Percentiles rank a stretch among this genome's conserved stretches.
phyloP scores from a whole-genome alignment of 139 green algal species.

The Picochlorum sp. region DNA sequence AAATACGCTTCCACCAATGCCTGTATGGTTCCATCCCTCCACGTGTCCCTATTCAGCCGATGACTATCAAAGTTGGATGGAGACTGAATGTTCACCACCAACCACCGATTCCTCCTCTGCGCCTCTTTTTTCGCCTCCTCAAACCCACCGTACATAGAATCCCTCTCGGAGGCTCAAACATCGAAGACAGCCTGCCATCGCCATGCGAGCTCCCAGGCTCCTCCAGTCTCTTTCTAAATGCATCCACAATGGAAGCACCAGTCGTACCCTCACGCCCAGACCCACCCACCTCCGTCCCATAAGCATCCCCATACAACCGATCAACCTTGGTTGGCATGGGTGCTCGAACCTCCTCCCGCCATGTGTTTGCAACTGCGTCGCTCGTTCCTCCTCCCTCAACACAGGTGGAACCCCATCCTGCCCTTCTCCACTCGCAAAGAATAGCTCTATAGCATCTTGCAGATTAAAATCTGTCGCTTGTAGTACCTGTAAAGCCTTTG shows the following conservation, averaged over 20 bases:
- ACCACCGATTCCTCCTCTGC: slow-evolving; percentile 19
- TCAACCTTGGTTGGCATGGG: slow-evolving; percentile 43
- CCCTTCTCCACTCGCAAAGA: slow-evolving; percentile 36
- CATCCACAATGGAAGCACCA: slow-evolving; percentile 33
- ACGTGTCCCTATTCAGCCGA: slow-evolving; percentile 78
- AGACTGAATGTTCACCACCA: slow-evolving; percentile 73
- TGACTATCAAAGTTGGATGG: slow-evolving; percentile 68
- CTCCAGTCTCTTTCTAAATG: slow-evolving; percentile 47
- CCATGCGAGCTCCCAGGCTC: background rate
- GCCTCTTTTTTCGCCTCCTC: slow-evolving; percentile 41
- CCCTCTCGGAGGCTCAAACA: slow-evolving; percentile 58
- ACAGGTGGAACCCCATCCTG: slow-evolving; percentile 1
- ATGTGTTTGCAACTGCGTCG: background rate
- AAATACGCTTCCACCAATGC: slow-evolving; percentile 58
- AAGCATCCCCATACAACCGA: slow-evolving; percentile 48
- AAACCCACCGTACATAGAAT: slow-evolving; percentile 54
- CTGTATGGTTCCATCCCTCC: slow-evolving; percentile 54
- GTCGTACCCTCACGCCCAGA: background rate
- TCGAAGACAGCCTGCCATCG: slow-evolving; percentile 29
- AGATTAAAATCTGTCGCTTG: slow-evolving; percentile 44
- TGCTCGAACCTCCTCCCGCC: slow-evolving; percentile 33
- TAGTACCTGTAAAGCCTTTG: slow-evolving; percentile 26
- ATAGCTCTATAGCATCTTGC: slow-evolving; percentile 52
- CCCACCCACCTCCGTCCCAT: background rate
- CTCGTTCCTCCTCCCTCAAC: background rate